Evolutionary conservation across 352 stramenopile species (phyloP).

Genomic region (Blastocystis sp.): DNA sequence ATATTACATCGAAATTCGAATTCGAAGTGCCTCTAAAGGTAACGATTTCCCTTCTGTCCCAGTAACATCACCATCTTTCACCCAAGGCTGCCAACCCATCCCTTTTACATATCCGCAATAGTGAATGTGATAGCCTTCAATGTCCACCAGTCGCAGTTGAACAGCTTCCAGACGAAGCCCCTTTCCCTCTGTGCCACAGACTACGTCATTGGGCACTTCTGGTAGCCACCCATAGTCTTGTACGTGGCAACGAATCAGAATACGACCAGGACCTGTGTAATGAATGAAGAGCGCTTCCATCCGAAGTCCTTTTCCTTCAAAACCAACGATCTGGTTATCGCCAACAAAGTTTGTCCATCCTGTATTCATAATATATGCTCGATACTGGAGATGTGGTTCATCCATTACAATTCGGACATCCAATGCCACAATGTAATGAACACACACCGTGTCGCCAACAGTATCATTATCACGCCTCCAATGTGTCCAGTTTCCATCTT

Average conservation of each 20-base stretch:
- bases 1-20: conserved; percentile 21
- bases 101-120: conserved; percentile 48
- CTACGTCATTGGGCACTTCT: conserved; percentile 1
- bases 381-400: conserved; percentile 19
- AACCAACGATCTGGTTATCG: conserved; percentile 2
- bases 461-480: conserved; percentile 21
- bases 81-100: conserved; percentile 31
- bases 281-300: conserved; percentile 2
- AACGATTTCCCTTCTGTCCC: neutral
- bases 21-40: conserved; percentile 24
- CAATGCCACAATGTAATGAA: neutral
- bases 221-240: conserved; percentile 42
- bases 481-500: neutral
- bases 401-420: neutral
- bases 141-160: neutral
- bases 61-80: conserved; percentile 24
- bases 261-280: conserved; percentile 27
- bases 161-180: conserved; percentile 48
- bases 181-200: conserved; percentile 18
- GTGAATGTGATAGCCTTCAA: neutral
- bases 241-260: conserved; percentile 1
- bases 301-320: neutral
- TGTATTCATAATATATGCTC: neutral
- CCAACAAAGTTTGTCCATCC: conserved; percentile 15
- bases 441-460: neutral